phyloP scores from a whole-genome alignment of 129 eudicot species.

The Escallonia herrerae region DNA sequence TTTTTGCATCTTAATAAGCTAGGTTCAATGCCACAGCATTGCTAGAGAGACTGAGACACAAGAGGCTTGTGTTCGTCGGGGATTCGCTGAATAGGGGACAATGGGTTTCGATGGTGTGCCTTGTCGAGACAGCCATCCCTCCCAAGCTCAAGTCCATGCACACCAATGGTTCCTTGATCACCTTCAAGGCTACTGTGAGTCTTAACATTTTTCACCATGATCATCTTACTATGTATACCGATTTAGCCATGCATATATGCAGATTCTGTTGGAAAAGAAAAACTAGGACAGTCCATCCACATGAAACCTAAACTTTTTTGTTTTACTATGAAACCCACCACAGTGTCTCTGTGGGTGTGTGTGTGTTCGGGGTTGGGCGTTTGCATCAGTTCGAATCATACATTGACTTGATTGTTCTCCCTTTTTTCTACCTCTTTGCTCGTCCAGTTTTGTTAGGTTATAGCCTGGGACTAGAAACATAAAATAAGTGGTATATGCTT shows the following conservation, averaged over 20 bases:
- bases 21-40: slow-evolving; percentile 68
- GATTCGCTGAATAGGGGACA: slow-evolving; percentile 82
- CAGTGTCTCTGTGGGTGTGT: too few species aligned
- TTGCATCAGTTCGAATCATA: too few species aligned
- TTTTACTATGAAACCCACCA: too few species aligned
- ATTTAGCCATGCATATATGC: neutral
- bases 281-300: neutral
- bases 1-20: slow-evolving; percentile 18
- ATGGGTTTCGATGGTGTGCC: slow-evolving; percentile 91
- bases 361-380: too few species aligned
- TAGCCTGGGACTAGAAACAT: too few species aligned
- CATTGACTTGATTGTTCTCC: too few species aligned
- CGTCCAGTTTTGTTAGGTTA: too few species aligned
- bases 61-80: slow-evolving; percentile 70
- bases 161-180: slow-evolving; percentile 53
- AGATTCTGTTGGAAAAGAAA: neutral
- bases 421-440: too few species aligned
- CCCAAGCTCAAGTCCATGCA: slow-evolving; percentile 48
- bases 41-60: slow-evolving; percentile 64
- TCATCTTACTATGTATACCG: neutral
- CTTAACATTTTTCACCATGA: neutral
- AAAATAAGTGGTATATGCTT: too few species aligned
- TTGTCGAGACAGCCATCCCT: slow-evolving; percentile 45
- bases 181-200: slow-evolving; percentile 52
- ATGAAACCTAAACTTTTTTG: too few species aligned